These are phyloP conservation scores for Collybia nuda DNA, from an alignment of 768 basidiomycete genomes.

Conservation along the genomic window DNA sequence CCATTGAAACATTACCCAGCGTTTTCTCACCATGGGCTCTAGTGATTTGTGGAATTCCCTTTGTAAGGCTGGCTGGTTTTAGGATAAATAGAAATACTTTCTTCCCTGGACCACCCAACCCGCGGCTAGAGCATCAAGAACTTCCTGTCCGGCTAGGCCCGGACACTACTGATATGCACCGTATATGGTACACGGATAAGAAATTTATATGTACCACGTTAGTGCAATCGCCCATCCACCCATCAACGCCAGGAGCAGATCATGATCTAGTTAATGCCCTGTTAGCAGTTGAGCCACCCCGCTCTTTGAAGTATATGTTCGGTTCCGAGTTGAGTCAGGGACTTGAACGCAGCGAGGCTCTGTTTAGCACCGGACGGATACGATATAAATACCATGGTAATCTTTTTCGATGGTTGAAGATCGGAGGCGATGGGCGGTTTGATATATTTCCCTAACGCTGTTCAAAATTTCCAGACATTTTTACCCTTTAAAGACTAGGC, in stretches of 20 bases:
- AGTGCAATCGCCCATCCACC: constrained; percentile 47
- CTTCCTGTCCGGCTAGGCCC: constrained; percentile 26
- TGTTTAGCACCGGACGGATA: constrained; percentile 1
- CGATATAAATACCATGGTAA: constrained; percentile 6
- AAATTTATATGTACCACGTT: constrained; percentile 36
- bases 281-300: constrained; percentile 31
- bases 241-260: constrained; percentile 48
- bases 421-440: neutral
- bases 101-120: neutral
- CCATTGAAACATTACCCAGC: constrained; percentile 37
- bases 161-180: constrained; percentile 34
- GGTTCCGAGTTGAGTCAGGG: constrained; percentile 11
- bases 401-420: constrained; percentile 11
- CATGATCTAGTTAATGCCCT: constrained; percentile 36
- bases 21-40: constrained; percentile 54
- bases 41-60: constrained; percentile 56
- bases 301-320: constrained; percentile 33
- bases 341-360: neutral
- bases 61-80: constrained; percentile 48
- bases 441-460: too few relatives aligned
- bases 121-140: constrained; percentile 12
- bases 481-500: too few relatives aligned
- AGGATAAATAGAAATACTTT: constrained; percentile 32
- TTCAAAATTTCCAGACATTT: too few relatives aligned
- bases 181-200: constrained; percentile 35